These are phyloP conservation scores for Pseudopithomyces chartarum DNA, from an alignment of 2,329 filamentous ascomycete genomes.

Conservation along the genomic window DNA sequence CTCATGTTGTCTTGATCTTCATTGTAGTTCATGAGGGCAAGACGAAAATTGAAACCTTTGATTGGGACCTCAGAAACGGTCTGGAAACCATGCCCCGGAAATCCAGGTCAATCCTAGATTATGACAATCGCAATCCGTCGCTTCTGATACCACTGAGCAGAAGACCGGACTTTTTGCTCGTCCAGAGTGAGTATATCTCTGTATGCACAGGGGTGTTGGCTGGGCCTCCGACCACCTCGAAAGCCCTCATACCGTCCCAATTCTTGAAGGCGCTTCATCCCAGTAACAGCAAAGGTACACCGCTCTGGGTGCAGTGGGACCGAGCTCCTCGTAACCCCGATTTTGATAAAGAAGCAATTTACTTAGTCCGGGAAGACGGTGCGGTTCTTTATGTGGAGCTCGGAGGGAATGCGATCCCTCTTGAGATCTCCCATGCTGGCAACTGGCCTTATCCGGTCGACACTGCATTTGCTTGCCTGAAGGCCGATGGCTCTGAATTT, in stretches of 20 bases:
- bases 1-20: slow-evolving; percentile 76
- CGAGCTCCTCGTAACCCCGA: slow-evolving; percentile 68
- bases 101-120: slow-evolving; percentile 31
- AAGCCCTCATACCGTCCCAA: slow-evolving; percentile 22
- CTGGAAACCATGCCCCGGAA: slow-evolving; percentile 31
- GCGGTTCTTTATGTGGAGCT: slow-evolving; percentile 75
- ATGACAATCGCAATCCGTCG: slow-evolving; percentile 40
- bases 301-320: slow-evolving; percentile 85
- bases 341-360: slow-evolving; percentile 75
- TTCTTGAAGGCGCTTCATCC: slow-evolving; percentile 53
- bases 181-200: slow-evolving; percentile 43
- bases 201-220: slow-evolving; percentile 48
- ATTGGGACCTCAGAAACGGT: slow-evolving; percentile 57
- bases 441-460: slow-evolving; percentile 76
- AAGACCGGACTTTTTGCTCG: slow-evolving; percentile 49
- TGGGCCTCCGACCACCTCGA: slow-evolving; percentile 35
- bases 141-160: slow-evolving; percentile 48
- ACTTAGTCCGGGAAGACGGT: slow-evolving; percentile 87
- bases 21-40: slow-evolving; percentile 52
- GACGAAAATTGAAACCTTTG: slow-evolving; percentile 56
- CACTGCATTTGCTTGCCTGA: slow-evolving; percentile 75
- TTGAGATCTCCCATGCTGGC: slow-evolving; percentile 48
- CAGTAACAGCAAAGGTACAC: slow-evolving; percentile 44
- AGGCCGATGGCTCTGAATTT: slow-evolving; percentile 54
- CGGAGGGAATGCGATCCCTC: slow-evolving; percentile 47